Conservation (phyloP, 352 stramenopile genomes). For the Phytophthora capsici region DNA sequence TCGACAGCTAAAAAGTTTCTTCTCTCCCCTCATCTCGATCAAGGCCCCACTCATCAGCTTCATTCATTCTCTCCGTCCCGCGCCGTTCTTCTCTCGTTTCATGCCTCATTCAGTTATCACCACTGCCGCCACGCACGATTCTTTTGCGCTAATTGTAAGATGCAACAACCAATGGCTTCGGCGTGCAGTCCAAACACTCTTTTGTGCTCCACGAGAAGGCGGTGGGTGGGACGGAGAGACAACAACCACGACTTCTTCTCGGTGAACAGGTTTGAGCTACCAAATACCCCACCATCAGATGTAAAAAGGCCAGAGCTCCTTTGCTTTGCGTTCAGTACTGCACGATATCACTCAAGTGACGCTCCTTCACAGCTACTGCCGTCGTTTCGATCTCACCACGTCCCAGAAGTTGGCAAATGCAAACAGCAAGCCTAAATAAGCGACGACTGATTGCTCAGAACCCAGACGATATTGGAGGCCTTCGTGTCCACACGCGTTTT, state of each 20-base stretch:
- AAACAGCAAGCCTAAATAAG: constrained; percentile 68
- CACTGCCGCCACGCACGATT: constrained; percentile 1
- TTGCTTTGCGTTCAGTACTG: constrained; percentile 3
- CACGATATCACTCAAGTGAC: neutral
- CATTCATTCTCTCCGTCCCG: constrained; percentile 7
- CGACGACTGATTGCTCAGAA: constrained; percentile 79
- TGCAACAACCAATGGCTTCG: neutral
- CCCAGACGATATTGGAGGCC: constrained; percentile 84
- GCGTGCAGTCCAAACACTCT: neutral
- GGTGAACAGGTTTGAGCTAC: constrained; percentile 20
- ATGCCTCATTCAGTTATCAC: constrained; percentile 3
- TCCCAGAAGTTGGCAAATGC: neutral
- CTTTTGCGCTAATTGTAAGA: constrained; percentile 2
- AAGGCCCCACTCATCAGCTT: constrained; percentile 13
- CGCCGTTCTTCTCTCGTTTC: neutral
- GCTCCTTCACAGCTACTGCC: constrained; percentile 5
- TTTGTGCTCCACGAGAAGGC: neutral
- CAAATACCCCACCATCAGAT: constrained; percentile 13
- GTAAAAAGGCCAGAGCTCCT: neutral
- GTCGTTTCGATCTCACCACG: neutral
- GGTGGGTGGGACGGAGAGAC: constrained; percentile 5
- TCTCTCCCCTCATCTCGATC: constrained; percentile 15
- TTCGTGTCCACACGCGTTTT: constrained; percentile 81
- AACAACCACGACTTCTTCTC: constrained; percentile 10
- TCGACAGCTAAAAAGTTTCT: neutral